Percentiles rank a stretch among this genome's conserved stretches.
phyloP scores from a whole-genome alignment of 202 grass and related monocot species.

The Schoenoplectus tabernaemontani region DNA sequence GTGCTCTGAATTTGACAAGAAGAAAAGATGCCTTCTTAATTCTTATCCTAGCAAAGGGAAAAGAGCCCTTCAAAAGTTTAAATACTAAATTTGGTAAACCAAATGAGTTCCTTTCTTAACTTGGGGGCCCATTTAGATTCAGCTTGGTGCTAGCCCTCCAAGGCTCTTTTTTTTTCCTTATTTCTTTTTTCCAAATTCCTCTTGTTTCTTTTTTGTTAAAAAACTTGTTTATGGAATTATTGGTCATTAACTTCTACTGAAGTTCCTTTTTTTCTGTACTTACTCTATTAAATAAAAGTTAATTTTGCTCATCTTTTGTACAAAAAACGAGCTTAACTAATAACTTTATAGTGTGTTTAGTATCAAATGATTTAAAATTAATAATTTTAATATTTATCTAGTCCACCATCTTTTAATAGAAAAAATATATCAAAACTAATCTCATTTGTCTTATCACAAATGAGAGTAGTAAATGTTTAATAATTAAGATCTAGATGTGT shows the following conservation, averaged over 20 bases:
- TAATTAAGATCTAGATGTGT: not conserved
- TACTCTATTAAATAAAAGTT: not conserved
- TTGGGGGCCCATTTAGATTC: constrained; percentile 8
- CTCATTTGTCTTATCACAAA: no score
- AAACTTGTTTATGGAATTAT: not conserved
- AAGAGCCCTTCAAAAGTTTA: not conserved
- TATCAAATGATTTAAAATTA: not conserved
- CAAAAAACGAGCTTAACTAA: not conserved
- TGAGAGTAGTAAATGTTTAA: no score
- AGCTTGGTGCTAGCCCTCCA: not conserved
- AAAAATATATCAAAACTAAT: no score
- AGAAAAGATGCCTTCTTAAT: constrained; percentile 6
- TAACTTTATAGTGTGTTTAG: not conserved
- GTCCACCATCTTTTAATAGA: not conserved
- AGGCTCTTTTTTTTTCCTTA: not conserved
- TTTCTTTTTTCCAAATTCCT: not conserved
- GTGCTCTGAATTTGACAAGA: constrained; percentile 5
- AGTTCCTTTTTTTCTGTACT: not conserved
- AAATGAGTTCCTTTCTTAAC: not conserved
- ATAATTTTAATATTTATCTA: not conserved
- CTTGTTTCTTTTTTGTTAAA: not conserved
- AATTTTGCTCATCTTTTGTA: not conserved
- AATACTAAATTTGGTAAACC: constrained; percentile 9
- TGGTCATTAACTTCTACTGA: not conserved
- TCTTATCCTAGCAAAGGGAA: not conserved